Base-by-base conservation (phyloP, 805 yeast genomes). In the Metschnikowia reukaufii region DNA sequence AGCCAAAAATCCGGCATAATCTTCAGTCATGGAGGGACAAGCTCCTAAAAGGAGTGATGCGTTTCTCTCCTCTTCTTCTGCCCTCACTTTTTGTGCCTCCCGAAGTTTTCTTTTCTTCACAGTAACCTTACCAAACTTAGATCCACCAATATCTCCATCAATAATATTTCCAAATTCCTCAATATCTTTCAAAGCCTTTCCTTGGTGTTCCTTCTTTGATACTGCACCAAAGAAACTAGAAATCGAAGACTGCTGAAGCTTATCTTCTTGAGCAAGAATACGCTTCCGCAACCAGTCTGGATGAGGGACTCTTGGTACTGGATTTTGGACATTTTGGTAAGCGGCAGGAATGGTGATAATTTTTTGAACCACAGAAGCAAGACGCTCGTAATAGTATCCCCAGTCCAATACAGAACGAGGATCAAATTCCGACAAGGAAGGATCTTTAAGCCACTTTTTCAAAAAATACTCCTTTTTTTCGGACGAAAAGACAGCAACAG, bases 301-400 rank as follows among this genome's bases (percentile, higher is more conserved):
- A 60, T 92, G 97, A 4, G 80, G 79, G 6, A 95, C 92, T 56
- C 97, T 74, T 4, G 97, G 97, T 36, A 95, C 97, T 0, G 99
- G 99, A 59, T 94, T 95, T 12, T 73, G 67, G 15, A 92, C 80
- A 43, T 82, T 81, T 68, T 94, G 99, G 45, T 92, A 72, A 5
- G 97, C 98, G 4, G 99, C 99, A 2, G 99, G 99, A 55, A 94
- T 92, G 0, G 97, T 86, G 56, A 94, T 88, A 58, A 94, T 89
- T 67, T 95, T 94, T 64, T 91, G 97, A 36, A 95, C 83, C 5
- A 91, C 96, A 2, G 96, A 89, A 0, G 92, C 95, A 30, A 94
- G 75, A 59, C 99, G 81, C 58, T 89, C 97, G 52, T 84, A 77
- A 62, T 94, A 94, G 62, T 94, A 94, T 18, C 72, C 81, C 99